phyloP scores from a whole-genome alignment of 176 grass and related monocot species.

The Aegilops sharonensis region DNA sequence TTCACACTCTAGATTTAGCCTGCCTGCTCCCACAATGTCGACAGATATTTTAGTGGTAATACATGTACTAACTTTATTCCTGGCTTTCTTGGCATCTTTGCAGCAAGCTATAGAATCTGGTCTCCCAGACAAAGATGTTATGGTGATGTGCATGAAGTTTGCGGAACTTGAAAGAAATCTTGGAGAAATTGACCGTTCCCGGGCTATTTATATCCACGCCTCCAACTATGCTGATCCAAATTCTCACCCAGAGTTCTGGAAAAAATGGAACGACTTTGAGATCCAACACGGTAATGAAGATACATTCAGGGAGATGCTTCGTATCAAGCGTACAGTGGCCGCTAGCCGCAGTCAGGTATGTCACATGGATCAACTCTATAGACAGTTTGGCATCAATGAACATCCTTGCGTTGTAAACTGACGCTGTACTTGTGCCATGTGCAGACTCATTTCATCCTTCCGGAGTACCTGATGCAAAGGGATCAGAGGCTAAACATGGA shows the following conservation, averaged over 20 bases:
- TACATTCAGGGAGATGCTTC: slow-evolving; percentile 96
- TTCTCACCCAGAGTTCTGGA: slow-evolving; percentile 85
- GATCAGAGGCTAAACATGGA: slow-evolving; percentile 86
- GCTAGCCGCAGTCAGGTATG: slow-evolving; percentile 88
- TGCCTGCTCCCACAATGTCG: not conserved
- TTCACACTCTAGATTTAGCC: not conserved
- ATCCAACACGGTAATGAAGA: slow-evolving; percentile 94
- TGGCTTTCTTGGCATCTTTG: slow-evolving; percentile 27
- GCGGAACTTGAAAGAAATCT: slow-evolving; percentile 87
- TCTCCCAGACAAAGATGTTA: slow-evolving; percentile 70
- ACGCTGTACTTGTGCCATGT: slow-evolving; percentile 9
- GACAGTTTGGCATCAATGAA: not conserved
- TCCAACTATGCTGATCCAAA: slow-evolving; percentile 87
- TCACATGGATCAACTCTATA: not conserved
- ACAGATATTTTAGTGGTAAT: not conserved
- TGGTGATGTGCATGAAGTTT: slow-evolving; percentile 77
- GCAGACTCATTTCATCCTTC: slow-evolving; percentile 92
- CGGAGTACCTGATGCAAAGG: slow-evolving; percentile 88
- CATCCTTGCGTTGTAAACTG: not conserved
- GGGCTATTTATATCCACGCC: slow-evolving; percentile 74
- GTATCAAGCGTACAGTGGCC: slow-evolving; percentile 70
- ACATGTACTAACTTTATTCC: slow-evolving; percentile 17
- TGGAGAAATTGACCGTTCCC: slow-evolving; percentile 93
- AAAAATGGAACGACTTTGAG: slow-evolving; percentile 98
- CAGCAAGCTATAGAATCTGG: slow-evolving; percentile 78